These are phyloP conservation scores for Wickerhamomyces sp. DNA, from an alignment of 1,139 yeast species.

Conservation along the genomic window DNA sequence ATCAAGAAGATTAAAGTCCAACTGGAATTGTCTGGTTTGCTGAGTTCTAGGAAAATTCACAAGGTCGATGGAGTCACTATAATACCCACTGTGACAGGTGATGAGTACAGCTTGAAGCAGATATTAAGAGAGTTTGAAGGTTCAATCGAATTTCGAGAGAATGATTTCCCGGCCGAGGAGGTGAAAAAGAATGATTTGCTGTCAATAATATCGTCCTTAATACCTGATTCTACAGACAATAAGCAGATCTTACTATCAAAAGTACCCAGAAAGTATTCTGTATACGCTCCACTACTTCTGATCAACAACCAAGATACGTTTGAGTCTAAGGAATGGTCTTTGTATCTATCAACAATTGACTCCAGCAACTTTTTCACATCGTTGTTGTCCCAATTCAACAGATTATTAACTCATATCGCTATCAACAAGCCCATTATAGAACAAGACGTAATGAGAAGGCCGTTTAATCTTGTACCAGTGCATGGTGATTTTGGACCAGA, in stretches of 20 bases:
- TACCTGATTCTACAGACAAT: no score
- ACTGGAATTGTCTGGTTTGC: background rate
- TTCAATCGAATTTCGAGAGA: no score
- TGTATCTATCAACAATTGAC: slow-evolving; percentile 12
- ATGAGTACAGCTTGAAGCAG: background rate
- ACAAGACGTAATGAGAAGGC: slow-evolving; percentile 55
- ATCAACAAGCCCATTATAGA: slow-evolving; percentile 65
- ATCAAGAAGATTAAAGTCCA: background rate
- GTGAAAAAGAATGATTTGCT: no score
- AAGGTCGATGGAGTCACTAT: background rate
- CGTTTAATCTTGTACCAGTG: slow-evolving; percentile 53
- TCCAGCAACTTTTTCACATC: slow-evolving; percentile 24
- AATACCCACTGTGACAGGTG: background rate
- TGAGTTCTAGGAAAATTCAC: background rate
- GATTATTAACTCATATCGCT: slow-evolving; percentile 57
- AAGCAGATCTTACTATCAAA: background rate
- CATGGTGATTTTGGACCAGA: slow-evolving; percentile 64
- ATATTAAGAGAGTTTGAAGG: background rate
- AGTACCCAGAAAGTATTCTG: slow-evolving; percentile 41
- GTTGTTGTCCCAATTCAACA: slow-evolving; percentile 23
- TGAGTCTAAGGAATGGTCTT: slow-evolving; percentile 34
- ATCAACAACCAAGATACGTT: slow-evolving; percentile 41
- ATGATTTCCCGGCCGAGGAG: no score
- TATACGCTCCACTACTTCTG: slow-evolving; percentile 66
- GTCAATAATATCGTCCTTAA: background rate